Base-by-base conservation (phyloP, 73 alveolate genomes). In the Breviolum minutum region DNA sequence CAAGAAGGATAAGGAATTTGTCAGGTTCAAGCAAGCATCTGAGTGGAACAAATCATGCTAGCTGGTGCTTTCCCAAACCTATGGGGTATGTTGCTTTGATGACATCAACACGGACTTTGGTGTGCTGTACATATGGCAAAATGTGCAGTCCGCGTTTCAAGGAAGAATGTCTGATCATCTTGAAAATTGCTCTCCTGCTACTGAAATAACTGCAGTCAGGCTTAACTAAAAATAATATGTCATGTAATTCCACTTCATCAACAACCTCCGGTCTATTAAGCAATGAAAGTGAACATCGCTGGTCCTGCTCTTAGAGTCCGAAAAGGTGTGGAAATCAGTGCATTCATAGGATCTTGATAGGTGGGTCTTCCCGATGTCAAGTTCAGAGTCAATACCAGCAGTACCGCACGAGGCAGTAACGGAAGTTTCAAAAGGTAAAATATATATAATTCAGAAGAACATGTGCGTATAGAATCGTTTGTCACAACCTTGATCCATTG, bases 31-130 rank as follows among this genome's bases (percentile, higher is more conserved):
- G 40, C 54, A 74, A 74, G 74, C 91, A 7, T 60, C 54, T 19
- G 91, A 82, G 61, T 82, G 91, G 91, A 82, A 82, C 91, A 14
- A 82, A 74, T 19, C 40, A 7, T 82, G 91, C 54, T 74, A 82
- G 63, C 14, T 22, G 60, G 91, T 60, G 61, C 54, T 82, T 10
- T 4, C 91, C 6, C 20, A 8, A 5, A 82, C 91, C 40, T 82
- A 82, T 20, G 9, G 24, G 22, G 29, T 32, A 14, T 82, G 91
- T 54, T 82, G 91, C 60, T 82, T 82, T 19, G 12, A 22, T 19
- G 91, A 82, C 24, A 19, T 82, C 61, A 82, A 82, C 74, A 6
- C 0, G 71, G 7, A 82, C 54, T 14, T 6, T 60, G 13, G 74
- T 8, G 0, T 54, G 73, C 2, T 8, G 60, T 40, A 82, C 91